phyloP scores from a whole-genome alignment of 768 basidiomycete genomes.

The Porpolomopsis calyptriformis region DNA sequence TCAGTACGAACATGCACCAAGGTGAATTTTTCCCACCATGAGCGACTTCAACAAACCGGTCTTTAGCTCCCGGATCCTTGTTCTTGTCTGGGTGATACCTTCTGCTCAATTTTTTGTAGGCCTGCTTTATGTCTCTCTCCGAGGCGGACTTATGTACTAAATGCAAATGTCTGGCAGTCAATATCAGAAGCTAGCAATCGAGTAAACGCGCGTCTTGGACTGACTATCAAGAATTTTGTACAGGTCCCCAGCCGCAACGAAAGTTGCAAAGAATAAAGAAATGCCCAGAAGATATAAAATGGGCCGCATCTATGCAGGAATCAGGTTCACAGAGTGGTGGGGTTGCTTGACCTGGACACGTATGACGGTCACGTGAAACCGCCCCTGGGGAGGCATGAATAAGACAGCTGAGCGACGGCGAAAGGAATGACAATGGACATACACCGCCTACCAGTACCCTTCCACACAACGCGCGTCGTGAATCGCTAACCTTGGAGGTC shows the following conservation, averaged over 20 bases:
- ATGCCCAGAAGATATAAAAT: slow-evolving; percentile 26
- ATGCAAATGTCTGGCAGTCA: slow-evolving; percentile 19
- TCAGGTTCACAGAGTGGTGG: too few relatives aligned
- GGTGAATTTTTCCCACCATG: slow-evolving; percentile 44
- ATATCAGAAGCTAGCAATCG: slow-evolving; percentile 12
- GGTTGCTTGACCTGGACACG: too few relatives aligned
- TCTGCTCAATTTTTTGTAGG: slow-evolving; percentile 82
- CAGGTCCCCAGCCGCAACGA: slow-evolving; percentile 52
- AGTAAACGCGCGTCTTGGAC: slow-evolving; percentile 25
- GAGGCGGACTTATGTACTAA: slow-evolving; percentile 66
- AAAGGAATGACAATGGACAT: too few relatives aligned
- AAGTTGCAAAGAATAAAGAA: slow-evolving; percentile 24
- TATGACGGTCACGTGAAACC: neutral
- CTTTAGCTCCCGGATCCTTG: slow-evolving; percentile 70
- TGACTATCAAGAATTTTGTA: slow-evolving; percentile 76
- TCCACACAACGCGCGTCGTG: too few relatives aligned
- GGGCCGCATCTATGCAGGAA: slow-evolving; percentile 20
- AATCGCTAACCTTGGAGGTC: too few relatives aligned
- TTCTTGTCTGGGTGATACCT: slow-evolving; percentile 96
- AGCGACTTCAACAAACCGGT: slow-evolving; percentile 84
- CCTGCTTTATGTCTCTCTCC: slow-evolving; percentile 82
- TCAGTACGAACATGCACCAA: slow-evolving; percentile 4
- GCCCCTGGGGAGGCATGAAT: too few relatives aligned
- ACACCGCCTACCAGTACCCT: too few relatives aligned
- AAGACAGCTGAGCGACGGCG: too few relatives aligned